Percentiles rank a stretch among this genome's conserved stretches.
Conservation (phyloP, 352 stramenopile species). For the Globisporangium emineosum region DNA sequence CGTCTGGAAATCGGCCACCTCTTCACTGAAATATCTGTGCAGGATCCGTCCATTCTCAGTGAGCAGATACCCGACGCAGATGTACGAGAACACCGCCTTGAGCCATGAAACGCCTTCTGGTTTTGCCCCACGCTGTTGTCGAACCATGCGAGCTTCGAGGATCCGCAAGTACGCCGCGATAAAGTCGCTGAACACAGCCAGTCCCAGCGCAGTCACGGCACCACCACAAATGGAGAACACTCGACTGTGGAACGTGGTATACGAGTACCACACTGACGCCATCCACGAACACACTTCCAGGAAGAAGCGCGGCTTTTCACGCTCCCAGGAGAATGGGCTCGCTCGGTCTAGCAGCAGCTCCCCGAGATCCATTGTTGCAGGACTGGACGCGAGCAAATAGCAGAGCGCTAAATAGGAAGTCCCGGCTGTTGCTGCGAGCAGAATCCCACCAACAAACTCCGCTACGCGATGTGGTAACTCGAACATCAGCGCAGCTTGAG, state of each 20-base stretch:
- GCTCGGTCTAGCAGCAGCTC: constrained; percentile 52
- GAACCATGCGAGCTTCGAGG: constrained; percentile 41
- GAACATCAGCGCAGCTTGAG: constrained; percentile 27
- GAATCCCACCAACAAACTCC: constrained; percentile 46
- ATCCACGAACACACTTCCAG: constrained; percentile 76
- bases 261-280: constrained; percentile 64
- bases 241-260: constrained; percentile 46
- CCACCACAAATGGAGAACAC: constrained; percentile 45
- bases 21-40: constrained; percentile 39
- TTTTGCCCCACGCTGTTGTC: constrained; percentile 23
- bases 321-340: constrained; percentile 43
- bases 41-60: constrained; percentile 44
- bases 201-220: constrained; percentile 29
- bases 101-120: constrained; percentile 57
- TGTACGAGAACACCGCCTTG: constrained; percentile 63
- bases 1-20: constrained; percentile 28
- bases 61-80: constrained; percentile 66
- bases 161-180: constrained; percentile 51
- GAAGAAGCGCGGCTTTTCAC: constrained; percentile 54
- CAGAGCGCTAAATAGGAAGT: constrained; percentile 48
- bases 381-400: constrained; percentile 29
- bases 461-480: constrained; percentile 37
- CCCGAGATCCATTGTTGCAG: constrained; percentile 27
- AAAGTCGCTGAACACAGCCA: constrained; percentile 59
- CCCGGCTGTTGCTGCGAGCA: constrained; percentile 48